phyloP scores from a whole-genome alignment of 352 stramenopile genomes.

The Phytophthora brassicae region DNA sequence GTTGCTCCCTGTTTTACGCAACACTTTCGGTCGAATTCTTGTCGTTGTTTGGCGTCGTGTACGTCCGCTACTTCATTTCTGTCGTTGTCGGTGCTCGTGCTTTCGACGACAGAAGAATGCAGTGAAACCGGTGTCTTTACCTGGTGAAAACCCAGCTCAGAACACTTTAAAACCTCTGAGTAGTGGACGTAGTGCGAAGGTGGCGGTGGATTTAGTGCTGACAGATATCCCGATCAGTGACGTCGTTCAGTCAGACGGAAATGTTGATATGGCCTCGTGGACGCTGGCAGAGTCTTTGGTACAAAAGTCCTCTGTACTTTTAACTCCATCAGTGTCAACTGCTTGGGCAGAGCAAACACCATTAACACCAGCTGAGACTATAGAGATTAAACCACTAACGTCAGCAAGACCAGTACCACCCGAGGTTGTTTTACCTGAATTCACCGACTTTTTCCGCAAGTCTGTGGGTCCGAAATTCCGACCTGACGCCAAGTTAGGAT shows the following conservation, averaged over 20 bases:
- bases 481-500: constrained; percentile 60
- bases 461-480: constrained; percentile 38
- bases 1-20: constrained; percentile 48
- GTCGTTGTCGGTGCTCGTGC: constrained; percentile 28
- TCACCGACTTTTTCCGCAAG: constrained; percentile 73
- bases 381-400: constrained; percentile 1
- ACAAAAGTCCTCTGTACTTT: constrained; percentile 11
- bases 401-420: constrained; percentile 10
- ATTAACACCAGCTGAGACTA: neutral
- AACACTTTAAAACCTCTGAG: constrained; percentile 8
- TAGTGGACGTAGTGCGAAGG: constrained; percentile 35
- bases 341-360: constrained; percentile 9
- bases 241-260: neutral
- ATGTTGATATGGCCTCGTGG: constrained; percentile 18
- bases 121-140: constrained; percentile 13
- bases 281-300: constrained; percentile 16
- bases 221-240: constrained; percentile 21
- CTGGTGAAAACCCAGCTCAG: neutral
- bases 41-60: constrained; percentile 34
- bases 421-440: constrained; percentile 60
- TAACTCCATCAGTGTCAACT: constrained; percentile 2
- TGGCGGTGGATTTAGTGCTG: constrained; percentile 35
- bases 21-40: constrained; percentile 42
- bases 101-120: constrained; percentile 20
- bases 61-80: constrained; percentile 20